Evolutionary conservation across 2,329 filamentous ascomycete species (phyloP).

Genomic region (Pleomassaria siparia): DNA sequence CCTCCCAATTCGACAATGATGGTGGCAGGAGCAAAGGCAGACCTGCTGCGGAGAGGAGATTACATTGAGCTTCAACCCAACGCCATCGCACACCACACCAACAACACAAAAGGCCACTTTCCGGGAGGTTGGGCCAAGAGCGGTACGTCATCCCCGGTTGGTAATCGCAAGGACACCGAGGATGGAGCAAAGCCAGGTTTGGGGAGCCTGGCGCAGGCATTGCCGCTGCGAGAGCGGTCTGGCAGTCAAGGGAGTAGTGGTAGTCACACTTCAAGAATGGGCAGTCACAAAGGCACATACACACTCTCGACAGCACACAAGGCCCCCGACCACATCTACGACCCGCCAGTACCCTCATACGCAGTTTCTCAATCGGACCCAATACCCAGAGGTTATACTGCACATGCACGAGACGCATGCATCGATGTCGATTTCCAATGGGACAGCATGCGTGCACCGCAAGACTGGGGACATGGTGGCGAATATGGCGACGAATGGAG

Average conservation of each 20-base stretch:
- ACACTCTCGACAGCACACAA: slow-evolving; percentile 22
- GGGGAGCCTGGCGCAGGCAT: slow-evolving; percentile 41
- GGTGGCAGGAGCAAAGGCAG: slow-evolving; percentile 84
- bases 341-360: slow-evolving; percentile 77
- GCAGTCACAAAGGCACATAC: slow-evolving; percentile 23
- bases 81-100: slow-evolving; percentile 18
- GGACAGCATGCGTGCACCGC: slow-evolving; percentile 81
- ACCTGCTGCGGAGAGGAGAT: slow-evolving; percentile 76
- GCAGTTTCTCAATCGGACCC: slow-evolving; percentile 77
- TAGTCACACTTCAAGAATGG: slow-evolving; percentile 27
- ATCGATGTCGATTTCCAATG: slow-evolving; percentile 89
- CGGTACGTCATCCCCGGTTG: slow-evolving; percentile 19
- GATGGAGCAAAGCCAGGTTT: slow-evolving; percentile 27
- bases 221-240: slow-evolving; percentile 49
- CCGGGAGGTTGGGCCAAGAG: slow-evolving; percentile 58
- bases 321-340: slow-evolving; percentile 55
- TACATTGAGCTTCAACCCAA: slow-evolving; percentile 50
- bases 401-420: slow-evolving; percentile 86
- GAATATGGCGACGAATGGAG: slow-evolving; percentile 93
- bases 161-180: slow-evolving; percentile 18
- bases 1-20: slow-evolving; percentile 85
- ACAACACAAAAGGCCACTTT: slow-evolving; percentile 51
- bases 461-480: slow-evolving; percentile 86
- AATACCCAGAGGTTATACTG: slow-evolving; percentile 85
- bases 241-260: slow-evolving; percentile 42